Evolutionary conservation across 805 yeast species (phyloP).

Genomic region (Monosporozyma unispora): DNA sequence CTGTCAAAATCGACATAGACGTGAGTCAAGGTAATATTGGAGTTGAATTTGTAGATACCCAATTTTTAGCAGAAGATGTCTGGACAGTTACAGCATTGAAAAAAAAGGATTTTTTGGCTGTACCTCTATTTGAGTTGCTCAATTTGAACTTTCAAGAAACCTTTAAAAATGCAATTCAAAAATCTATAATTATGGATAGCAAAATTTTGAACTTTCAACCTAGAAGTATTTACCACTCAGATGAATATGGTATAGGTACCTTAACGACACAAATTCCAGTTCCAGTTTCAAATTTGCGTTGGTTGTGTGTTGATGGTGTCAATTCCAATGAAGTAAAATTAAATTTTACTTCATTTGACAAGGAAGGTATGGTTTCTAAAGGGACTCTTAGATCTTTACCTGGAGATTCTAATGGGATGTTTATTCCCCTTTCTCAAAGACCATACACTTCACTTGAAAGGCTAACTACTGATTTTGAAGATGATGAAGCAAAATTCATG

Average conservation of each 20-base stretch:
- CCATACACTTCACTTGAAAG: not conserved
- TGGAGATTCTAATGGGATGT: not conserved
- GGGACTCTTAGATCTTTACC: not conserved
- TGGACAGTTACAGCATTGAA: constrained; percentile 15
- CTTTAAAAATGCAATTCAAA: constrained; percentile 12
- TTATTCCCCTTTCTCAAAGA: not conserved
- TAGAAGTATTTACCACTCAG: constrained; percentile 10
- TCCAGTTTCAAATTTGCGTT: constrained; percentile 14
- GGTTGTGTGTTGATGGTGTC: constrained; percentile 8
- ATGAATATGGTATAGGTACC: constrained; percentile 21
- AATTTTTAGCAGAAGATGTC: constrained; percentile 13
- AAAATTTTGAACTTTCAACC: constrained; percentile 12
- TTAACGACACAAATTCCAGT: constrained; percentile 22
- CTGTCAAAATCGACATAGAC: constrained; percentile 9
- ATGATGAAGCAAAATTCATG: not conserved
- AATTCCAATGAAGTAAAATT: constrained; percentile 5
- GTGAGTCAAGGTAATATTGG: not conserved
- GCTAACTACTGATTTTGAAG: not conserved
- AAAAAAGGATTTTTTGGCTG: constrained; percentile 14
- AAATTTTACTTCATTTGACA: constrained; percentile 18
- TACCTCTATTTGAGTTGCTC: constrained; percentile 16
- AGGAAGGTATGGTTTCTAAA: constrained; percentile 1
- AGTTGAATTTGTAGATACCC: constrained; percentile 10
- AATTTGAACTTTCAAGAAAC: constrained; percentile 16
- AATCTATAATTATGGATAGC: constrained; percentile 16